A percentile compares a stretch with the other conserved stretches of the same genome.
Evolutionary conservation across 345 rosid species (phyloP).

Genomic region (Eucalyptus decipiens): DNA sequence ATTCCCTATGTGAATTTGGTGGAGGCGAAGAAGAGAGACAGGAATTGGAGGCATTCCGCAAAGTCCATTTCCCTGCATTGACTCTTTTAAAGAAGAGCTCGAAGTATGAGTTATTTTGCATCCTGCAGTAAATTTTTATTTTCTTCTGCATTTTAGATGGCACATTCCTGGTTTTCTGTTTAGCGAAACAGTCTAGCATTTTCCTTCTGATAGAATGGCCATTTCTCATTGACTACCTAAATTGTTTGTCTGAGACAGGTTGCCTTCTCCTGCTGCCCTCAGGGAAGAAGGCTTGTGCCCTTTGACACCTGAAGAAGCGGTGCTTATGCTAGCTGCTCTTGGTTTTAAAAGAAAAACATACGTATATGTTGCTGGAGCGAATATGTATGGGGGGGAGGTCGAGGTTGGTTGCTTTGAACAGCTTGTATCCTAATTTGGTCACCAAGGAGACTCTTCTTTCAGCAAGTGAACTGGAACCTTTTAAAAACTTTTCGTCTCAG

Average conservation of each 20-base stretch:
- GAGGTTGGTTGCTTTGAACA: conserved; percentile 62
- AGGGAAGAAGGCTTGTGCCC: conserved; percentile 90
- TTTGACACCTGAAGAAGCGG: conserved; percentile 87
- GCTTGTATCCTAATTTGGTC: conserved; percentile 77
- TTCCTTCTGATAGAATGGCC: not conserved
- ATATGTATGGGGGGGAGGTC: conserved; percentile 62
- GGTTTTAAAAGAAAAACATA: conserved; percentile 79
- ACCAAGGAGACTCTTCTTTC: conserved; percentile 91
- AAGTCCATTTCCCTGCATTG: conserved; percentile 80
- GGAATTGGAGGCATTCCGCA: conserved; percentile 76
- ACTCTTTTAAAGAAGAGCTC: conserved; percentile 42
- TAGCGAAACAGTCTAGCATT: not conserved
- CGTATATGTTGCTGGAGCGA: conserved; percentile 80
- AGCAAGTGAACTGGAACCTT: conserved; percentile 63
- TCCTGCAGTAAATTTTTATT: not conserved
- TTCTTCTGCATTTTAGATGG: not conserved
- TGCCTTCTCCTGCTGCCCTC: conserved; percentile 63
- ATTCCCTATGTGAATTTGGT: conserved; percentile 88
- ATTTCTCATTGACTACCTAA: not conserved
- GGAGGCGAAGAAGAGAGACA: conserved; percentile 71
- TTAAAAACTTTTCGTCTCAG: conserved; percentile 85
- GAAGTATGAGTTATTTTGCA: conserved; percentile 19
- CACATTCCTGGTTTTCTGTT: not conserved
- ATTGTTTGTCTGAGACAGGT: conserved; percentile 21
- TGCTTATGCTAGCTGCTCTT: conserved; percentile 90